Evolutionary conservation across 495 filamentous ascomycete genomes (phyloP).

Genomic region (Neurospora tetraspora): DNA sequence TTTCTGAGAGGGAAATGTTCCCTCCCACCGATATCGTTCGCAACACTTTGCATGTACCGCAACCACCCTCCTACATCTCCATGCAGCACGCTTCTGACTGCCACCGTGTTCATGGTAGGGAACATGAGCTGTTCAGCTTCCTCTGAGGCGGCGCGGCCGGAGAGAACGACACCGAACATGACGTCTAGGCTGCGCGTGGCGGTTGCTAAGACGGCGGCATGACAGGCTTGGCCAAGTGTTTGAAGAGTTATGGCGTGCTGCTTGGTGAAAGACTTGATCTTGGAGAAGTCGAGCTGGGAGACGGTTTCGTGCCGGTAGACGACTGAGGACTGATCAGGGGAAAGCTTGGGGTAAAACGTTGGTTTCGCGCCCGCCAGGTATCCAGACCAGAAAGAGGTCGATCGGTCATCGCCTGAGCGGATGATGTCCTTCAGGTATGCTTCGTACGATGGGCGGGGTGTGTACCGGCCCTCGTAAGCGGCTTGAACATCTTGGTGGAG

Average conservation of each 20-base stretch:
- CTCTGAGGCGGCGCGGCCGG: constrained; percentile 50
- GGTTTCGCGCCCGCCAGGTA: constrained; percentile 40
- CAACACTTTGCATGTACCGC: constrained; percentile 52
- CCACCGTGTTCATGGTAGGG: constrained; percentile 71
- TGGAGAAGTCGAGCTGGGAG: constrained; percentile 26
- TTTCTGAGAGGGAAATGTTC: constrained; percentile 60
- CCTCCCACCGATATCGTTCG: constrained; percentile 38
- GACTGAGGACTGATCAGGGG: constrained; percentile 8
- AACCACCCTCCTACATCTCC: constrained; percentile 51
- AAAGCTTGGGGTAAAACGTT: constrained; percentile 12
- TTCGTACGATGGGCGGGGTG: constrained; percentile 34
- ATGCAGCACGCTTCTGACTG: constrained; percentile 52
- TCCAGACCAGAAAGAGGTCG: constrained; percentile 49
- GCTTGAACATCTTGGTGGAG: constrained; percentile 55
- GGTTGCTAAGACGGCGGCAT: constrained; percentile 51
- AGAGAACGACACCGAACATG: constrained; percentile 60
- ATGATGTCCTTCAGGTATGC: constrained; percentile 38
- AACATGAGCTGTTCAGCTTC: constrained; percentile 52
- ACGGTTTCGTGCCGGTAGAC: constrained; percentile 37
- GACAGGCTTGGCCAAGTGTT: constrained; percentile 54
- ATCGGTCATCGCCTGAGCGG: constrained; percentile 23
- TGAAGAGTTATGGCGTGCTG: constrained; percentile 50
- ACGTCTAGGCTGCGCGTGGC: constrained; percentile 49
- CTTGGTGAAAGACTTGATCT: constrained; percentile 45
- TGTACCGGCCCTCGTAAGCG: constrained; percentile 41